Evolutionary conservation across 768 basidiomycete species (phyloP).

Genomic region (Rhizopogon vinicolor): DNA sequence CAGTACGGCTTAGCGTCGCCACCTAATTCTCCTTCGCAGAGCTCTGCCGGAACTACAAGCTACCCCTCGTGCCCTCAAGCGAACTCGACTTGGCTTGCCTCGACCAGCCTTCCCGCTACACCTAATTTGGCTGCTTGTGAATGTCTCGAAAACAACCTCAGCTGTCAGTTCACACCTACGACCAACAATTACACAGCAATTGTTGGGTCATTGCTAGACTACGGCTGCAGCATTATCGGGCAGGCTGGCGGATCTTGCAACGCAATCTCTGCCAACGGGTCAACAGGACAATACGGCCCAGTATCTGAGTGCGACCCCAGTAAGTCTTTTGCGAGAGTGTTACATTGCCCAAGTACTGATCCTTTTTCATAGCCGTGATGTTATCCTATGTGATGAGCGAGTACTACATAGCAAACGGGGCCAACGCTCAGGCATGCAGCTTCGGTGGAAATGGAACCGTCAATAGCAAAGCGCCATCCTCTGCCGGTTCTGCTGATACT

Average conservation of each 20-base stretch:
- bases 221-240: slow-evolving; percentile 65
- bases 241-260: slow-evolving; percentile 55
- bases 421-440: slow-evolving; percentile 60
- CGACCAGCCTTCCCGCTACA: slow-evolving; percentile 72
- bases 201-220: slow-evolving; percentile 58
- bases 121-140: slow-evolving; percentile 78
- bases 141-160: slow-evolving; percentile 64
- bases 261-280: slow-evolving; percentile 69
- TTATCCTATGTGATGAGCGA: slow-evolving; percentile 79
- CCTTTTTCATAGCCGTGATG: slow-evolving; percentile 53
- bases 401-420: slow-evolving; percentile 64
- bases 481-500: slow-evolving; percentile 42
- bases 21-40: slow-evolving; percentile 59
- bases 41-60: slow-evolving; percentile 44
- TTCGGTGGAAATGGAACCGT: slow-evolving; percentile 85
- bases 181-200: slow-evolving; percentile 57
- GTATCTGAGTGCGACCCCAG: slow-evolving; percentile 79
- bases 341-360: background rate
- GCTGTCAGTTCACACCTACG: slow-evolving; percentile 68
- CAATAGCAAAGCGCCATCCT: slow-evolving; percentile 49
- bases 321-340: slow-evolving; percentile 28
- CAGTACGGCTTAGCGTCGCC: slow-evolving; percentile 56
- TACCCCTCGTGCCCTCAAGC: slow-evolving; percentile 60
- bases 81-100: slow-evolving; percentile 58
- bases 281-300: slow-evolving; percentile 69